Evolutionary conservation across 2,329 filamentous ascomycete genomes (phyloP).

Genomic region (Teratosphaeria pseudoeucalypti): DNA sequence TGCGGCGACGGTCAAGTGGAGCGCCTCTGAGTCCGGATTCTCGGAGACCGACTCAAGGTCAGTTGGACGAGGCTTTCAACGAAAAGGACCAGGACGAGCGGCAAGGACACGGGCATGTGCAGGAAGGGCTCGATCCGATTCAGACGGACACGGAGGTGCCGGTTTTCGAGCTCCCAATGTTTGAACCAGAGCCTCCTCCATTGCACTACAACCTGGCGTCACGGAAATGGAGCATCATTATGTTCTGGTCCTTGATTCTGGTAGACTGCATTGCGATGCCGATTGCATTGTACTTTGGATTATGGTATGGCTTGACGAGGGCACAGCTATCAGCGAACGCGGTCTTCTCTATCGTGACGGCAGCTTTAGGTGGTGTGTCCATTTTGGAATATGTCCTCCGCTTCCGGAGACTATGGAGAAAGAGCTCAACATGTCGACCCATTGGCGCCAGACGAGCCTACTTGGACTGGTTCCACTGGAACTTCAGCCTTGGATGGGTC

Average conservation of each 20-base stretch:
- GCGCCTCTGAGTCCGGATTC: neutral
- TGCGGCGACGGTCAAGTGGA: constrained; percentile 13
- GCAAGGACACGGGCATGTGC: neutral
- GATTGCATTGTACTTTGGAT: constrained; percentile 48
- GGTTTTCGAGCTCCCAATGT: constrained; percentile 8
- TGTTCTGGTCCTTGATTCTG: constrained; percentile 51
- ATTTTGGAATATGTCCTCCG: constrained; percentile 46
- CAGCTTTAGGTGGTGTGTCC: constrained; percentile 41
- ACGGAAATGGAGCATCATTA: constrained; percentile 45
- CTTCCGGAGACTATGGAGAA: constrained; percentile 40
- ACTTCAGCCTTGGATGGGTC: constrained; percentile 44
- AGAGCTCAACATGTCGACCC: constrained; percentile 43
- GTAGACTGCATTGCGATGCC: constrained; percentile 50
- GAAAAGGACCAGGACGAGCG: neutral
- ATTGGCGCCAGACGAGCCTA: constrained; percentile 36
- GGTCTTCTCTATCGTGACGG: constrained; percentile 46
- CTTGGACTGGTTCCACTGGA: constrained; percentile 50
- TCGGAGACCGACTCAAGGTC: neutral
- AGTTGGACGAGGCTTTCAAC: neutral
- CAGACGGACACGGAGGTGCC: constrained; percentile 1
- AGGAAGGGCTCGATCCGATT: neutral
- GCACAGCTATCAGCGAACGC: constrained; percentile 36
- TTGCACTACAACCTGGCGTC: constrained; percentile 47
- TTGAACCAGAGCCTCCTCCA: constrained; percentile 35
- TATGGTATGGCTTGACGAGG: constrained; percentile 44